These are phyloP conservation scores for Podospora bellae-mahoneyi DNA, from an alignment of 495 filamentous ascomycete genomes.

Conservation along the genomic window DNA sequence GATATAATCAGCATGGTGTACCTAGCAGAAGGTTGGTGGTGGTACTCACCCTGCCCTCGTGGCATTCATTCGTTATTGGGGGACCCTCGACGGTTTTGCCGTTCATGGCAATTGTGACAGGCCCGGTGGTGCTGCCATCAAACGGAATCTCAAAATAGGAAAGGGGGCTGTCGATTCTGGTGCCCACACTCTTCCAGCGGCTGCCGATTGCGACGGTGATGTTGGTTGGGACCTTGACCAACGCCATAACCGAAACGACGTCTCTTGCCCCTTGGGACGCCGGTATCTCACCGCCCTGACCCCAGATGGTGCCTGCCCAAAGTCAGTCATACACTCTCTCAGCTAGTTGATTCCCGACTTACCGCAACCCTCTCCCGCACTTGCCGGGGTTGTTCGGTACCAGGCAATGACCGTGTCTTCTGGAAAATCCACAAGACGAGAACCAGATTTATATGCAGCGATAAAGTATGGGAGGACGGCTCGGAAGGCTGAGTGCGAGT, in stretches of 20 bases:
- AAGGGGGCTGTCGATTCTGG: conserved; percentile 31
- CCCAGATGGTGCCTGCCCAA: conserved; percentile 41
- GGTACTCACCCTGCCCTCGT: conserved; percentile 47
- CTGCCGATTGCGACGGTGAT: conserved; percentile 54
- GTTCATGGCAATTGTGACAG: conserved; percentile 49
- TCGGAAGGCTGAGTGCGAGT: conserved; percentile 40
- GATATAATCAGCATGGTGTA: conserved; percentile 3
- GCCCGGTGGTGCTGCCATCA: conserved; percentile 42
- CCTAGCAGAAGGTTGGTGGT: too few relatives aligned
- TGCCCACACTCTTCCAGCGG: conserved; percentile 37
- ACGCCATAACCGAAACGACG: conserved; percentile 44
- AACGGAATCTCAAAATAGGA: conserved; percentile 58
- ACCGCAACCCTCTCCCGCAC: conserved; percentile 36
- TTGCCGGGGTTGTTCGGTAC: conserved; percentile 56
- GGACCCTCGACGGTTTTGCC: conserved; percentile 47
- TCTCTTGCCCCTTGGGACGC: conserved; percentile 44
- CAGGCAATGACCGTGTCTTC: conserved; percentile 55
- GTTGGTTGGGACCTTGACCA: conserved; percentile 32
- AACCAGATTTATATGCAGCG: conserved; percentile 56
- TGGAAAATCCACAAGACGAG: conserved; percentile 39
- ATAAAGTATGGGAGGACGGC: conserved; percentile 62
- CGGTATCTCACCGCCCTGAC: conserved; percentile 41
- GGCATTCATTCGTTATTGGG: conserved; percentile 45
- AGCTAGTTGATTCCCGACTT: conserved; percentile 24
- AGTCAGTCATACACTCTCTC: background rate